Evolutionary conservation across 2,329 filamentous ascomycete genomes (phyloP), one percentile per base, ranked within the genome.

Genomic region (Mollisia scopiformis): DNA sequence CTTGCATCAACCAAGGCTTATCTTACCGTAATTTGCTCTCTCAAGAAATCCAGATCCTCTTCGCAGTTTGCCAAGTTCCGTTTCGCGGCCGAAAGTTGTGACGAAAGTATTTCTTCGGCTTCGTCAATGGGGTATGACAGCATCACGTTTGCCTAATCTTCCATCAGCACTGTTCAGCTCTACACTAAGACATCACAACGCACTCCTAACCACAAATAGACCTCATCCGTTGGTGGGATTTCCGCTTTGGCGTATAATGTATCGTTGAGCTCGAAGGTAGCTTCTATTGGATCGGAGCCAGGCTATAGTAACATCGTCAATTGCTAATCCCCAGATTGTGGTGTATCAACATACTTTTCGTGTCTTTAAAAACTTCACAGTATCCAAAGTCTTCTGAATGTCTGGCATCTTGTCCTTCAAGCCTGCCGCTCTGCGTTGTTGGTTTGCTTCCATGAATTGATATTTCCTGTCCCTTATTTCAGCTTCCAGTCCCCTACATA

Each of bases 381-480:
- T 95, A 62, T 98, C 94, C 62, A 98, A 79, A 0, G 95, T 98
- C 82, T 97, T 97, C 72, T 92, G 88, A 66, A 99, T 98, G 75
- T 99, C 95, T 0, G 95, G 95, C 68, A 99, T 93, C 81, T 98
- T 99, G 73, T 97, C 93, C 72, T 89, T 91, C 58, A 99, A 80
- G 2, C 93, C 93, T 3, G 84, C 82, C 56, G 91, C 89, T 51
- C 95, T 86, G 65, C 92, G 85, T 76, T 96, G 90, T 61, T 95
- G 91, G 77, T 97, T 98, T 74, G 90, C 82, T 79, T 98, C 93
- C 95, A 99, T 99, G 79, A 98, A 99, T 77, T 98, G 95, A 80
- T 99, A 99, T 84, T 99, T 99, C 70, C 93, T 96, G 74, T 75
- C 74, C 72, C 77, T 77, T 66, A 21, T 49, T 64, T 69, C 41